These are phyloP conservation scores for Globisporangium splendens DNA, from an alignment of 352 stramenopile species.

Conservation along the genomic window DNA sequence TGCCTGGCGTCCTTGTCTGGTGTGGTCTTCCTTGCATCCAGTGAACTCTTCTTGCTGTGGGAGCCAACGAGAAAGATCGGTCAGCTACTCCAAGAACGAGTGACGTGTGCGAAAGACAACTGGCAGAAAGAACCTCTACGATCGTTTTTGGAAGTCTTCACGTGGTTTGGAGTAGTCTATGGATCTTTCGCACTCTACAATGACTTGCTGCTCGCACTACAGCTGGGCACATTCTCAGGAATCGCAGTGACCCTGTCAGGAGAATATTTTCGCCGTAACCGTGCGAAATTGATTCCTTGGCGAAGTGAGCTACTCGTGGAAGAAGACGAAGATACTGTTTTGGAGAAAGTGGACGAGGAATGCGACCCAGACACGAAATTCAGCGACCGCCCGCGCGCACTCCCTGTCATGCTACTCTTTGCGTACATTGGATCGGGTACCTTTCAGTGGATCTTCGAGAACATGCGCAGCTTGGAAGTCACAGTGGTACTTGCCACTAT, in stretches of 20 bases:
- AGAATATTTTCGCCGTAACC: slow-evolving; percentile 70
- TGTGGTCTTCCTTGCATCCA: slow-evolving; percentile 77
- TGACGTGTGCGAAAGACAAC: slow-evolving; percentile 76
- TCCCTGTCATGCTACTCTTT: slow-evolving; percentile 73
- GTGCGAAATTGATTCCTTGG: slow-evolving; percentile 52
- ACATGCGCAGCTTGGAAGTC: slow-evolving; percentile 81
- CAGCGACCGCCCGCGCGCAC: slow-evolving; percentile 19
- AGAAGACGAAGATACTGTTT: not conserved
- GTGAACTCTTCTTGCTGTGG: slow-evolving; percentile 82
- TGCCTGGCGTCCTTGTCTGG: slow-evolving; percentile 73
- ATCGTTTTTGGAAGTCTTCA: slow-evolving; percentile 82
- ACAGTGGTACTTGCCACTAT: slow-evolving; percentile 73
- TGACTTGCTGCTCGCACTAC: slow-evolving; percentile 70
- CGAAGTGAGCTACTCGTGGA: slow-evolving; percentile 15
- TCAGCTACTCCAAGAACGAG: slow-evolving; percentile 66
- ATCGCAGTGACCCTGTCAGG: slow-evolving; percentile 77
- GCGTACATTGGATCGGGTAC: slow-evolving; percentile 83
- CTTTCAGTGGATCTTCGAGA: slow-evolving; percentile 88
- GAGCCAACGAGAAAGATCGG: slow-evolving; percentile 68
- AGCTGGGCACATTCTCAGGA: slow-evolving; percentile 80
- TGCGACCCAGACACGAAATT: slow-evolving; percentile 7
- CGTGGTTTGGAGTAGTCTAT: slow-evolving; percentile 75
- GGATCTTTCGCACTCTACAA: slow-evolving; percentile 82
- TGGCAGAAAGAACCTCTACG: slow-evolving; percentile 71
- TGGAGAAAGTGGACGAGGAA: slow-evolving; percentile 5